Conservation (phyloP, 2,329 filamentous ascomycete genomes). For the Talaromyces islandicus region DNA sequence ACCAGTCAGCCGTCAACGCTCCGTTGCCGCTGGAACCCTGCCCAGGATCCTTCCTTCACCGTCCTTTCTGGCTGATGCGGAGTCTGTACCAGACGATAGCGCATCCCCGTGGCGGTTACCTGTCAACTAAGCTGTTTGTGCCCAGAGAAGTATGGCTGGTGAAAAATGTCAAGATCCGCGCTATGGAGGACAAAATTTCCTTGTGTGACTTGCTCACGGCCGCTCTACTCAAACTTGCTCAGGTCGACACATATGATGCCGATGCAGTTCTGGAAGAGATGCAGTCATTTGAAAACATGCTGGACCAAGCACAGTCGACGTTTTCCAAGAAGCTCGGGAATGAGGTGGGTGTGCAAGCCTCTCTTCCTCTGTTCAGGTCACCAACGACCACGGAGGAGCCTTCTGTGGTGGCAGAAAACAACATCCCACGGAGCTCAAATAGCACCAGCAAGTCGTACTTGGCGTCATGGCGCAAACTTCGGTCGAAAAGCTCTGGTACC, state of each 20-base stretch:
- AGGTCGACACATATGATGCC: conserved; percentile 82
- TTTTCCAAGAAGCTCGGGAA: conserved; percentile 82
- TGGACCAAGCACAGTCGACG: conserved; percentile 76
- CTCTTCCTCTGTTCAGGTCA: conserved; percentile 67
- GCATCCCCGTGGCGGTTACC: conserved; percentile 84
- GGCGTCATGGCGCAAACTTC: conserved; percentile 82
- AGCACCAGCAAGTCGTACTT: conserved; percentile 69
- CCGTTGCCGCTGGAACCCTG: conserved; percentile 84
- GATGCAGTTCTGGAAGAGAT: conserved; percentile 92
- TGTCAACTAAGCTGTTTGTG: conserved; percentile 87
- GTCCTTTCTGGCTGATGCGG: conserved; percentile 97
- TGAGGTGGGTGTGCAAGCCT: conserved; percentile 79
- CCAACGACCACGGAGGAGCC: conserved; percentile 45
- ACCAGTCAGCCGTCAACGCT: conserved; percentile 55
- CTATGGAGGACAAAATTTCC: conserved; percentile 85
- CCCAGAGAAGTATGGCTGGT: conserved; percentile 91
- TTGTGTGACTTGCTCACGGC: conserved; percentile 89
- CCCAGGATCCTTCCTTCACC: conserved; percentile 78
- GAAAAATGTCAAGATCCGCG: conserved; percentile 86
- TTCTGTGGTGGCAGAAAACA: conserved; percentile 27
- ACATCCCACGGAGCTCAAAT: conserved; percentile 48
- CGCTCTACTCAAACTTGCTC: conserved; percentile 73
- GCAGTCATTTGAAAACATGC: conserved; percentile 75
- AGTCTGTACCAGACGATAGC: conserved; percentile 87
- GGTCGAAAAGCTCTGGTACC: conserved; percentile 71